Conservation (phyloP, 768 basidiomycete species). For the Galerina sulciceps region DNA sequence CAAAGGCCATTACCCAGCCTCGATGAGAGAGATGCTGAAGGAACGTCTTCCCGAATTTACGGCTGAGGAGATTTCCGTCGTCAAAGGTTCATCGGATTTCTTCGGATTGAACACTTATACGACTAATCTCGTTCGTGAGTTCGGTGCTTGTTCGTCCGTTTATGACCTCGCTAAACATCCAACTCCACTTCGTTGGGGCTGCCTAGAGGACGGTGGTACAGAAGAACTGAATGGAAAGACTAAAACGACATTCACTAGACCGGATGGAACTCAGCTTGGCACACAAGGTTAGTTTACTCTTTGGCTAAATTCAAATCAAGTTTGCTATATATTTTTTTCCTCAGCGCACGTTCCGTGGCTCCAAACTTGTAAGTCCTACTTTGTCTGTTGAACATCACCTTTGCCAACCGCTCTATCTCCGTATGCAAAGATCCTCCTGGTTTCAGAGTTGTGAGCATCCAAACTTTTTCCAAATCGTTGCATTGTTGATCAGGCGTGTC, state of each 20-base stretch:
- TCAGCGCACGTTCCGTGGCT: slow-evolving; percentile 65
- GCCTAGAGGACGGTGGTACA: slow-evolving; percentile 55
- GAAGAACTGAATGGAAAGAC: slow-evolving; percentile 62
- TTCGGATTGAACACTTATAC: slow-evolving; percentile 73
- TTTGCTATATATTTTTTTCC: not conserved
- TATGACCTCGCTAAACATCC: not conserved
- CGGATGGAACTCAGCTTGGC: slow-evolving; percentile 63
- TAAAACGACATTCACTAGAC: slow-evolving; percentile 53
- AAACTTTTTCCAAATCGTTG: not conserved
- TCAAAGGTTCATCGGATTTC: slow-evolving; percentile 69
- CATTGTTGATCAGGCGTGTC: slow-evolving; percentile 1
- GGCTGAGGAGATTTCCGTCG: slow-evolving; percentile 53
- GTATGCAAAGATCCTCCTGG: slow-evolving; percentile 51
- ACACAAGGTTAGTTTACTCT: slow-evolving; percentile 48
- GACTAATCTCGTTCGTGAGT: slow-evolving; percentile 59
- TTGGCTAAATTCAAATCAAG: not conserved
- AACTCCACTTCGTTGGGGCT: not conserved
- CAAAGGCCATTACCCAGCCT: slow-evolving; percentile 66
- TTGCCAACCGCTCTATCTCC: not conserved
- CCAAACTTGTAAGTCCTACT: slow-evolving; percentile 41
- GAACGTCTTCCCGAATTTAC: slow-evolving; percentile 60
- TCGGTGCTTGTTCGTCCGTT: not conserved
- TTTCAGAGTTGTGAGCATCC: slow-evolving; percentile 52
- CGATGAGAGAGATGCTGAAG: slow-evolving; percentile 50
- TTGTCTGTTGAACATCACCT: not conserved